These are phyloP conservation scores for Jatropha multifida DNA, from an alignment of 441 rosid genomes.

Conservation along the genomic window DNA sequence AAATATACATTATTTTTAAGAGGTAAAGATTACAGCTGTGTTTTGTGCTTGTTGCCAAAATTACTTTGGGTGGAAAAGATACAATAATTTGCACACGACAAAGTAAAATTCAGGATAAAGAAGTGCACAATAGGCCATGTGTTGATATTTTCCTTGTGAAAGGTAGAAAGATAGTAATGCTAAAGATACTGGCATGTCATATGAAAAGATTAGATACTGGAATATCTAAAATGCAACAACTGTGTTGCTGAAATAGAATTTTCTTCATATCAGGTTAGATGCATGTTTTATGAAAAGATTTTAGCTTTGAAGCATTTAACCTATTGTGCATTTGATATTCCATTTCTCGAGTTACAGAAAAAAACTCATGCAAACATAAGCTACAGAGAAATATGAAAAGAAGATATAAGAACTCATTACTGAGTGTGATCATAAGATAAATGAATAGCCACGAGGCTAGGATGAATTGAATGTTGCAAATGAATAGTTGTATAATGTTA, in stretches of 20 bases:
- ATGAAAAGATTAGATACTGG: constrained; percentile 23
- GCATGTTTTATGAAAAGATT: constrained; percentile 19
- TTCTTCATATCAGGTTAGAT: constrained; percentile 63
- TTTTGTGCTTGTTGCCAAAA: background rate
- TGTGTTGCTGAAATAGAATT: constrained; percentile 71
- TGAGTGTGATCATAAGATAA: constrained; percentile 60
- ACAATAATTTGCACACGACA: background rate
- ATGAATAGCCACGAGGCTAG: constrained; percentile 92
- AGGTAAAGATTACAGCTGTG: background rate
- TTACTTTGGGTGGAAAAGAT: background rate
- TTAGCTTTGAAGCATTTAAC: constrained; percentile 9
- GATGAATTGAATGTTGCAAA: constrained; percentile 80
- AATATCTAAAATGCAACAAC: constrained; percentile 60
- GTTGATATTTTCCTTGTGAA: background rate
- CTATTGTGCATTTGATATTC: constrained; percentile 20
- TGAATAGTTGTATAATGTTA: constrained; percentile 76
- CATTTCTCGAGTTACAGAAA: constrained; percentile 51
- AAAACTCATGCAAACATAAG: constrained; percentile 64
- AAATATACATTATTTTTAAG: too few species aligned
- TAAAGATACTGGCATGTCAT: constrained; percentile 15
- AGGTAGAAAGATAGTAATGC: background rate
- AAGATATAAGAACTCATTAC: constrained; percentile 69
- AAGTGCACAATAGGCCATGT: constrained; percentile 4
- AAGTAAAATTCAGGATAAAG: background rate
- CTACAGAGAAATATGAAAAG: constrained; percentile 75